Evolutionary conservation across 768 basidiomycete genomes (phyloP).

Genomic region (Hemileccinum rubropunctum): DNA sequence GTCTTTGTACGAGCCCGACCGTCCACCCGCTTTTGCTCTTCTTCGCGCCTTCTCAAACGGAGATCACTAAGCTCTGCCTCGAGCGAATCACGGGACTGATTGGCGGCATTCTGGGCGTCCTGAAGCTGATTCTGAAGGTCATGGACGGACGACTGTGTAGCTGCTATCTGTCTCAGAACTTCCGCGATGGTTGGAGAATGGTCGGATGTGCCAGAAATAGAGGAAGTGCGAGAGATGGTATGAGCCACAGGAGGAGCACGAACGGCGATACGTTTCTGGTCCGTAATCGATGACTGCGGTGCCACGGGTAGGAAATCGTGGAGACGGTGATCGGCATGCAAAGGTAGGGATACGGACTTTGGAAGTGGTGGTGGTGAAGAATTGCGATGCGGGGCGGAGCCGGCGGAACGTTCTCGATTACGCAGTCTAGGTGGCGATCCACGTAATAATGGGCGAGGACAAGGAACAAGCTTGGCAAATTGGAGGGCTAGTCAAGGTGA

Average conservation of each 20-base stretch:
- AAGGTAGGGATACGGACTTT: constrained; percentile 74
- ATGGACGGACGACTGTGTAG: constrained; percentile 55
- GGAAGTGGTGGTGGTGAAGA: constrained; percentile 82
- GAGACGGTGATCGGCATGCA: constrained; percentile 53
- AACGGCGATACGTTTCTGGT: constrained; percentile 27
- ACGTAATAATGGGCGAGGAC: constrained; percentile 39
- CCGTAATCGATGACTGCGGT: constrained; percentile 22
- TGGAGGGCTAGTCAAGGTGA: constrained; percentile 41
- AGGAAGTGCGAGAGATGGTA: constrained; percentile 23
- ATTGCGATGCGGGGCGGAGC: constrained; percentile 46
- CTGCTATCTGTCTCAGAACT: constrained; percentile 69
- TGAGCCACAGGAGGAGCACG: constrained; percentile 26
- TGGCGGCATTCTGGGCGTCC: constrained; percentile 54
- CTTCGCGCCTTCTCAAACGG: constrained; percentile 73
- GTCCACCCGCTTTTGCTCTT: constrained; percentile 77
- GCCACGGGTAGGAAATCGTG: constrained; percentile 26
- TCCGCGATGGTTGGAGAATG: constrained; percentile 71
- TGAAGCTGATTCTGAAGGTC: constrained; percentile 71
- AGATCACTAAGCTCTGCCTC: constrained; percentile 71
- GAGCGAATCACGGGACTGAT: constrained; percentile 61
- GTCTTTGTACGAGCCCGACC: constrained; percentile 79
- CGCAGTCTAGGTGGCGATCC: constrained; percentile 55
- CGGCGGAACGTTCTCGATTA: constrained; percentile 54
- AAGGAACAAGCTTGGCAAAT: constrained; percentile 48
- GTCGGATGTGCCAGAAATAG: constrained; percentile 40